Evolutionary conservation across 352 stramenopile genomes (phyloP), one percentile per base, ranked within the genome.

Genomic region (Globisporangium lucens): DNA sequence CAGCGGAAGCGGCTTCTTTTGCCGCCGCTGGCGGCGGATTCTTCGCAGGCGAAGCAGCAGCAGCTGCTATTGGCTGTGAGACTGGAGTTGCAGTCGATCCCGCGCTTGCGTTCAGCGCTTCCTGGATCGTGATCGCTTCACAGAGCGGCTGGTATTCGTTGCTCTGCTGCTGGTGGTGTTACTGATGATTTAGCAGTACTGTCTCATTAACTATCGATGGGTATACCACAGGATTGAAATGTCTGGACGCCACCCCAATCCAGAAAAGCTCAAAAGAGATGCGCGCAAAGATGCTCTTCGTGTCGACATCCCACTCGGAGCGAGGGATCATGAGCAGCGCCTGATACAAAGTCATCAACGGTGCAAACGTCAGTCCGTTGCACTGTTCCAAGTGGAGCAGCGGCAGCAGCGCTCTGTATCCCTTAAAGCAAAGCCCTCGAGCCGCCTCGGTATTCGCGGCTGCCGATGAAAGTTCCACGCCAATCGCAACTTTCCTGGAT

Each of bases 221-320:
- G 22, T 76, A 58, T 2, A 72, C 64, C 17, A 62, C 67, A 1
- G 71, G 56, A 20, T 43, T 38, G 36, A 85, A 49, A 12, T 74
- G 29, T 20, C 58, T 68, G 66, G 75, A 62, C 12, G 29, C 61
- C 66, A 68, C 63, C 0, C 65, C 73, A 12, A 90, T 72, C 10
- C 78, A 81, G 30, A 89, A 75, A n/a, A 93, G 56, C 56, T 93
- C 84, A 41, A 89, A 91, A 1, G 72, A 74, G 27, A 93, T 62
- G 27, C 82, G 82, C 59, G 76, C 71, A 41, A 73, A 72, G 47
- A 91, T 81, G 33, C 58, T 84, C 33, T 68, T 73, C 7, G 81
- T 87, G 41, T 91, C 82, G 13, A 69, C 67, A 5, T 87, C 76
- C 80, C 80, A 89, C 2, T 75, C 49, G 6, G 24, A 20, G 13